Percentiles rank a stretch among this genome's conserved stretches.
Conservation (phyloP, 78 protist genomes). For the Isochrysis galbana region DNA sequence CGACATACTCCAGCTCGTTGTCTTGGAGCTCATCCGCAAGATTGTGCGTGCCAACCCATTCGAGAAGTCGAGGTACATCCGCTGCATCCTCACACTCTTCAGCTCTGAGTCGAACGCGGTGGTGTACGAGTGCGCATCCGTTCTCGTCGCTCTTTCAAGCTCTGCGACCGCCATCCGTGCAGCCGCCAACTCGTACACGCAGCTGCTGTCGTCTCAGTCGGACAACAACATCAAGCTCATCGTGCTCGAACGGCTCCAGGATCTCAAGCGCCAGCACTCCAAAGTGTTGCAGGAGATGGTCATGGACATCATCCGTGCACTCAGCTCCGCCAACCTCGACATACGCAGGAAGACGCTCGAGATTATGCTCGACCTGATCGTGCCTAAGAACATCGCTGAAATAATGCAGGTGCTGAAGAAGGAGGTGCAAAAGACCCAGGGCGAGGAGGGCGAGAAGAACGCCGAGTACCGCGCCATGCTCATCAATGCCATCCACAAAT, state of each 20-base stretch:
- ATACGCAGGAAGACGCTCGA: constrained; percentile 81
- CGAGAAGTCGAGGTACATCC: constrained; percentile 67
- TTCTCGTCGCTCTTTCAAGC: constrained; percentile 72
- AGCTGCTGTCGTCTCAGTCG: constrained; percentile 70
- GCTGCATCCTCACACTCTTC: constrained; percentile 68
- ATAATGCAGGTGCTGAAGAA: constrained; percentile 82
- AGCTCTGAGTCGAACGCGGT: background rate
- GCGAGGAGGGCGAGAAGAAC: constrained; percentile 39
- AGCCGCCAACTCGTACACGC: constrained; percentile 79
- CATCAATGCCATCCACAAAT: constrained; percentile 81
- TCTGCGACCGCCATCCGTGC: constrained; percentile 18
- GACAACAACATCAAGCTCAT: constrained; percentile 94
- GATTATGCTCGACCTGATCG: constrained; percentile 74
- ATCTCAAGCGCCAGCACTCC: constrained; percentile 65
- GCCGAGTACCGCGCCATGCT: constrained; percentile 80
- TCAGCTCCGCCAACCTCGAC: constrained; percentile 83
- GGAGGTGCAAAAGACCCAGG: constrained; percentile 74
- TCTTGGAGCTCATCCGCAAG: constrained; percentile 85
- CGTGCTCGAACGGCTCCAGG: constrained; percentile 76
- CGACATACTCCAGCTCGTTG: constrained; percentile 89
- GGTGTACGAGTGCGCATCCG: constrained; percentile 21
- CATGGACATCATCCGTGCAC: constrained; percentile 92
- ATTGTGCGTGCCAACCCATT: constrained; percentile 61
- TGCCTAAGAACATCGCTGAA: constrained; percentile 77
- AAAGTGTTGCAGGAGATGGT: constrained; percentile 75